Conservation (phyloP, 257 asterid genomes). For the Thymus quinquecostatus region DNA sequence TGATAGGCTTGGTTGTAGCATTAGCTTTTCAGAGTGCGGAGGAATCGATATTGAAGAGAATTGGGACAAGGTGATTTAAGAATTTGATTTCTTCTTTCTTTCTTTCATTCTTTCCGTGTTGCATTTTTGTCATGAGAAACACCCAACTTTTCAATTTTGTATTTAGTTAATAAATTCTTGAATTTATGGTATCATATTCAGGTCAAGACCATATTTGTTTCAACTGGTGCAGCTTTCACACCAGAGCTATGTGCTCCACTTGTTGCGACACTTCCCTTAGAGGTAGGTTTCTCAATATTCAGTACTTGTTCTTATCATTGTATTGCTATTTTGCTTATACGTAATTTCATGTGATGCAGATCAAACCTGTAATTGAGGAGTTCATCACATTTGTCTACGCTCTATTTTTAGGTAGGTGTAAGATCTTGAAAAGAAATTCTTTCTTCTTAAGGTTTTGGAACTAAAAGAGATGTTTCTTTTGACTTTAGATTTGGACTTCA, state of each 20-base stretch:
- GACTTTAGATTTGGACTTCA: conserved; percentile 81
- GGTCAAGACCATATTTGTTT: conserved; percentile 78
- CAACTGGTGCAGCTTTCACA: conserved; percentile 71
- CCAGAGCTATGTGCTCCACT: conserved; percentile 89
- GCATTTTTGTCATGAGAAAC: background rate
- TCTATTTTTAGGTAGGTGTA: conserved; percentile 60
- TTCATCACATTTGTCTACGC: conserved; percentile 67
- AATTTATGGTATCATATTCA: conserved; percentile 32
- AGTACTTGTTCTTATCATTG: background rate
- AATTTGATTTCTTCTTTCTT: background rate
- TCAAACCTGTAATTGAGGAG: conserved; percentile 77
- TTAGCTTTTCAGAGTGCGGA: conserved; percentile 96
- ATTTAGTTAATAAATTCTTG: conserved; percentile 1
- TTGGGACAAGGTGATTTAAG: conserved; percentile 80
- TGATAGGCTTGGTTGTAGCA: conserved; percentile 88
- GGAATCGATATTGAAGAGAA: conserved; percentile 97
- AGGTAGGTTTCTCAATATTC: conserved; percentile 48
- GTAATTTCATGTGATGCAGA: conserved; percentile 45
- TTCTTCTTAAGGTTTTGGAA: conserved; percentile 17
- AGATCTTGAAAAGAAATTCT: background rate
- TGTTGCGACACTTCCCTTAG: conserved; percentile 91
- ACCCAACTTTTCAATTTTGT: background rate
- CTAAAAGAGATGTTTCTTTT: conserved; percentile 14
- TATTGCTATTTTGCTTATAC: conserved; percentile 1
- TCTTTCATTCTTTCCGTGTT: background rate